Conservation (phyloP, 352 stramenopile genomes). For the Pythium folliculosum region DNA sequence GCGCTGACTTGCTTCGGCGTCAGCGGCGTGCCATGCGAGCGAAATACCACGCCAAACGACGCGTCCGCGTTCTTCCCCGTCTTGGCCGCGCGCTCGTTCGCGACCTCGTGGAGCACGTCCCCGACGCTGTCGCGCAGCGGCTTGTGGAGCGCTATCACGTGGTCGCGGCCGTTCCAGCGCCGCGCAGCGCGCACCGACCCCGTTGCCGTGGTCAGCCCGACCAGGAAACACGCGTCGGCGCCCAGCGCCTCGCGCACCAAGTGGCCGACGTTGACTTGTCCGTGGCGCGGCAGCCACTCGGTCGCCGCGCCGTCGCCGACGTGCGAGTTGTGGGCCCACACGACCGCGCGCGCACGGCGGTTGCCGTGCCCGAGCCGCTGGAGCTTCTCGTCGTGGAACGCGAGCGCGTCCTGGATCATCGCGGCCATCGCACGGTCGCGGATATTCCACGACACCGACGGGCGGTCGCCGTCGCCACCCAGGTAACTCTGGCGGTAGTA, state of each 20-base stretch:
- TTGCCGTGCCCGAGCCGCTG: constrained; percentile 10
- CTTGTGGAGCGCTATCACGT: constrained; percentile 30
- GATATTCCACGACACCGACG: constrained; percentile 33
- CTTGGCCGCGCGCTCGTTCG: neutral
- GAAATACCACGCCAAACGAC: constrained; percentile 34
- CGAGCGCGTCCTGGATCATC: constrained; percentile 34
- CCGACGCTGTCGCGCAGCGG: constrained; percentile 25
- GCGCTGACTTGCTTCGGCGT: neutral
- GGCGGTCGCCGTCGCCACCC: constrained; percentile 7
- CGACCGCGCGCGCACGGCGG: constrained; percentile 21
- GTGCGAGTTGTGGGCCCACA: constrained; percentile 47
- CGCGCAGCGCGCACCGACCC: constrained; percentile 32
- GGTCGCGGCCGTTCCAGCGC: constrained; percentile 35
- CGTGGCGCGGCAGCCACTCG: constrained; percentile 24
- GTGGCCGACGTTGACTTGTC: constrained; percentile 39
- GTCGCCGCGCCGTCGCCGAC: constrained; percentile 34
- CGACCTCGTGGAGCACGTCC: constrained; percentile 28
- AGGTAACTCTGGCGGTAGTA: constrained; percentile 43
- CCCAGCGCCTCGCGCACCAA: constrained; percentile 32
- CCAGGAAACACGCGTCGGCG: constrained; percentile 27
- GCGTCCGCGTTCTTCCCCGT: constrained; percentile 6
- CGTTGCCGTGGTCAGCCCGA: constrained; percentile 34
- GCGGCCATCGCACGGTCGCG: constrained; percentile 38
- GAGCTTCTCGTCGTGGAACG: constrained; percentile 38
- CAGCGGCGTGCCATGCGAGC: neutral